Base-by-base conservation (phyloP, 2,329 filamentous ascomycete genomes). In the Fusarium pseudograminearum region DNA sequence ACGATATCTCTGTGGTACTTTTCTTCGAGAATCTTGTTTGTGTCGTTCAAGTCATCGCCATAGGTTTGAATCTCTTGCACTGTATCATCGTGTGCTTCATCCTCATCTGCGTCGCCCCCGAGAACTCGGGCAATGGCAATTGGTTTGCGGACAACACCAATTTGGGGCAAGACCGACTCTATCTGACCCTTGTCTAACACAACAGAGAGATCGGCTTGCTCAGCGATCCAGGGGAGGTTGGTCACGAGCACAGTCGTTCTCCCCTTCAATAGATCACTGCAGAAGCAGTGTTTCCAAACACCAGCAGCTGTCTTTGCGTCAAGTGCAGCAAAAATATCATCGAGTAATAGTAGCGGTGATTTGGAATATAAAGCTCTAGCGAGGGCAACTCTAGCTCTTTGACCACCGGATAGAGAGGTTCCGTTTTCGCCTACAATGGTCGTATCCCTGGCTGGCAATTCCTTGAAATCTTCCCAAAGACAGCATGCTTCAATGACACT, bases 311-410 rank as follows among this genome's bases (percentile, higher is more conserved):
- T 89, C 68, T 87, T 87, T 20, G 87, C 82, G 69, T 89, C 87
- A 1, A 89, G 79, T 0, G 87, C 87, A 2, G 87, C 86, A 67
- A 89, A 87, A 4, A 89, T 82, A 61, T 89, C 87, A 65, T 89
- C 87, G 2, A 89, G 81, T 1, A 89, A 78, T 24, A 89, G 77
- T 4, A 88, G 79, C 3, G 84, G 80, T 0, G 87, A 83, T 56
- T 84, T 84, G 2, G 86, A 88, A 74, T 89, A 89, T 2, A 89
- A 74, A 9, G 86, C 84, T 59, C 87, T 80, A 2, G 87, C 87
- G 34, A 89, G 75, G 15, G 86, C 85, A 36, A 89, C 84, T 8
- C 86, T 81, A 31, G 85, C 85, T 67, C 86, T 86, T 66, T 88
- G 86, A 1, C 86, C 86, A 24, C 86, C 86, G 0, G 85, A 87